Evolutionary conservation across 306 rosid species (phyloP).

Genomic region (Citrullus amarus): DNA sequence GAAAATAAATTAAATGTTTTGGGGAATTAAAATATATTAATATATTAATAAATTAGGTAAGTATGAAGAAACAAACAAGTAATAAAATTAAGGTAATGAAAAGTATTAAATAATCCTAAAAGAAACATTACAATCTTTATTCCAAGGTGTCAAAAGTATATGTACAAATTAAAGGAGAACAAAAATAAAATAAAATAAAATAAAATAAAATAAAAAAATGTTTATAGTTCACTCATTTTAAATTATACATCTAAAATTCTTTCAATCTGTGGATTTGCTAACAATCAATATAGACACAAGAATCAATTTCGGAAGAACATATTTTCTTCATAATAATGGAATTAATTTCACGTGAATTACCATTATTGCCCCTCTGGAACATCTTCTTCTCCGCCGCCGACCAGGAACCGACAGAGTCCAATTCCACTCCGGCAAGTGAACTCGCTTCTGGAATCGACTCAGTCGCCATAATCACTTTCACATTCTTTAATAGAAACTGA

Average conservation of each 20-base stretch:
- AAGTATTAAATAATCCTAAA: neutral
- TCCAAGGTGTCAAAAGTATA: neutral
- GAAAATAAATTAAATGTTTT: no score
- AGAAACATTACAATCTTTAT: neutral
- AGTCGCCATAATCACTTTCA: slow-evolving; percentile 22
- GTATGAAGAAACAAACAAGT: no score
- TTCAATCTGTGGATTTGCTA: slow-evolving; percentile 6
- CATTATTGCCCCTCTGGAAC: slow-evolving; percentile 31
- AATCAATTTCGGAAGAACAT: slow-evolving; percentile 51
- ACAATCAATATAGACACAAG: slow-evolving; percentile 76
- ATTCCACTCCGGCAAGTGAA: slow-evolving; percentile 15
- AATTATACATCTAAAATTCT: neutral
- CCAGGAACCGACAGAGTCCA: slow-evolving; percentile 15
- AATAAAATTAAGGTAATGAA: neutral
- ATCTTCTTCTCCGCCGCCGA: slow-evolving; percentile 24
- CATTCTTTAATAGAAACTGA: slow-evolving; percentile 28
- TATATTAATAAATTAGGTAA: no score
- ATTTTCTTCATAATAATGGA: slow-evolving; percentile 37
- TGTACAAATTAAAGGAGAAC: neutral
- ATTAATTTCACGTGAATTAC: slow-evolving; percentile 26
- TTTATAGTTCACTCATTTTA: slow-evolving; percentile 2
- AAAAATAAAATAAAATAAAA: neutral
- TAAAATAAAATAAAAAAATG: neutral
- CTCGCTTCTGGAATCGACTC: slow-evolving; percentile 52
- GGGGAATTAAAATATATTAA: no score